Base-by-base conservation (phyloP, 1,284 basidiomycete species). In the Spongispora temasekensis region DNA sequence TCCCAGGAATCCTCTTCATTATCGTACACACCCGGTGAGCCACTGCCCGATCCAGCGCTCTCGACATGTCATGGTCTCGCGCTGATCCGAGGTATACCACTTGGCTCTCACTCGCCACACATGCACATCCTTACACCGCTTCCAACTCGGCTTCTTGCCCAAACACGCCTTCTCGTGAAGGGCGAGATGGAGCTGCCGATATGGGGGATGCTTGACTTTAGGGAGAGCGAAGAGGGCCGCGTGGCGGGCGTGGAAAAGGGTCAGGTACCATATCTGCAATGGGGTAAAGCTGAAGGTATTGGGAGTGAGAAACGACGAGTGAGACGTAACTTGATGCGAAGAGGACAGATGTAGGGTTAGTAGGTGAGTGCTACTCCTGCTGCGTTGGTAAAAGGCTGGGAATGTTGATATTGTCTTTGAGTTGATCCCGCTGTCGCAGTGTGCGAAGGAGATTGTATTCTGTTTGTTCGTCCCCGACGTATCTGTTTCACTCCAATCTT, bases 121-220 rank as follows among this genome's bases (percentile, higher is more conserved):
- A 70, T 94, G 34, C 93, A 97, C 46, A 66, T 97, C 17, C 76
- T 96, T 32, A 94, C 94, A 0, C 93, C 94, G 0, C 64, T 94
- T 0, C 84, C 87, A 0, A 73, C 81, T 0, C 51, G 67, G 0
- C 37, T 80, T 2, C 78, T 95, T 31, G 58, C 42, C 6, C 63
- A 62, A 37, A 58, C 73, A 30, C 80, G 80, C 1, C 78, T 85
- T 17, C 72, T 97, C 2, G 85, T 95, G 37, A 93, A 92, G 71
- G 95, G 95, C 5, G 91, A 93, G 67, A 78, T 97, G 65, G 94
- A 97, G 70, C 77, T 98, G 0, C 95, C 95, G 0, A 77, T 95
- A 0, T 92, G 89, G 84, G 94, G 90, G 0, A 88, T 95, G 86
- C 77, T 98, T 53, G 94, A 97, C 75, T 90, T 87, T 74, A 76